Evolutionary conservation across 2,329 filamentous ascomycete genomes (phyloP).

Genomic region (Fusarium penzigii): DNA sequence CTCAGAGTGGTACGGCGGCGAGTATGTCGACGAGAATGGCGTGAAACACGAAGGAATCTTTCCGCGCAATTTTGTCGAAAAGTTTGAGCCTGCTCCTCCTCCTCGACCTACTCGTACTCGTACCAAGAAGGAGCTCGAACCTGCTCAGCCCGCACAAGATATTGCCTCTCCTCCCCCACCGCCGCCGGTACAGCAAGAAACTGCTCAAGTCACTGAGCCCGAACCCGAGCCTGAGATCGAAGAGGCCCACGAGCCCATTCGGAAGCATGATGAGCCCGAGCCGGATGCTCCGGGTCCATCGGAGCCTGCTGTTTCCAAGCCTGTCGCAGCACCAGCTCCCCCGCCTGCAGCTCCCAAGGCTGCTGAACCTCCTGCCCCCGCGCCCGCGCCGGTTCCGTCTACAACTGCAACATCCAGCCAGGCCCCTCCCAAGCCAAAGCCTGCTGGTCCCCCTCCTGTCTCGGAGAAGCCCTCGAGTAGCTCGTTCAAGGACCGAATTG

Average conservation of each 20-base stretch:
- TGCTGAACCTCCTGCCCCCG: conserved; percentile 34
- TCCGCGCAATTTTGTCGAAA: conserved; percentile 96
- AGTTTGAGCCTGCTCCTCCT: conserved; percentile 87
- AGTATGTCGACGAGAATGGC: conserved; percentile 78
- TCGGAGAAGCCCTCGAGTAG: conserved; percentile 72
- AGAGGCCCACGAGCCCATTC: conserved; percentile 33
- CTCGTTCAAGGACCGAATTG: conserved; percentile 93
- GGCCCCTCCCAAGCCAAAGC: conserved; percentile 39
- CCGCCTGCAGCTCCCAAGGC: conserved; percentile 31
- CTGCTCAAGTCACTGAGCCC: conserved; percentile 34
- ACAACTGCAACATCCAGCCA: conserved; percentile 20
- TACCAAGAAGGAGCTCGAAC: conserved; percentile 58
- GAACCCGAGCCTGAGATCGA: conserved; percentile 42
- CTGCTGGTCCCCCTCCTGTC: conserved; percentile 64
- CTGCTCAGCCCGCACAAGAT: conserved; percentile 37
- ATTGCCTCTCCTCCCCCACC: conserved; percentile 39
- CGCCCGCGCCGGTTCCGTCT: conserved; percentile 31
- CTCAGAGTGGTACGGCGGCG: conserved; percentile 88
- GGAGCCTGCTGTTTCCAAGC: conserved; percentile 30
- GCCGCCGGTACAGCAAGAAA: conserved; percentile 32
- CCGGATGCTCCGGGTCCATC: conserved; percentile 35
- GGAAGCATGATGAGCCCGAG: conserved; percentile 36
- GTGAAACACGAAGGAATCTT: conserved; percentile 82
- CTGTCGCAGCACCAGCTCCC: conserved; percentile 32
- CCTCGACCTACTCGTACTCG: conserved; percentile 78